phyloP scores from a whole-genome alignment of 2,329 filamentous ascomycete genomes.

The Aspergillus latus region DNA sequence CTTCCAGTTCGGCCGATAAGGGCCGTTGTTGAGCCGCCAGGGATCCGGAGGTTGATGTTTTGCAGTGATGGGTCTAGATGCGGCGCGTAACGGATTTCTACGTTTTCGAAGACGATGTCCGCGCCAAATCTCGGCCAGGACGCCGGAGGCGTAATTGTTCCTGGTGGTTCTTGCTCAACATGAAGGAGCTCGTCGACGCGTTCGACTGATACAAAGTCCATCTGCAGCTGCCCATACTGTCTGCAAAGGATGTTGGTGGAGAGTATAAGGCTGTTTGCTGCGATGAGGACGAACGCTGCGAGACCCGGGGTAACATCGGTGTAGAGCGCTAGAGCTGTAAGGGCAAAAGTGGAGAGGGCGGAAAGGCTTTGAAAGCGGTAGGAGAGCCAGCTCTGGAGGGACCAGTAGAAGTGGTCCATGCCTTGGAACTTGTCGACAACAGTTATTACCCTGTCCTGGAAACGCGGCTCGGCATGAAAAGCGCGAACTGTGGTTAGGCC shows the following conservation, averaged over 20 bases:
- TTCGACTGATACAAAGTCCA: conserved; percentile 90
- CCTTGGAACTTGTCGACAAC: conserved; percentile 88
- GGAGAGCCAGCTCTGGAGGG: conserved; percentile 78
- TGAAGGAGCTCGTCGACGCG: conserved; percentile 78
- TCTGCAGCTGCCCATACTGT: conserved; percentile 79
- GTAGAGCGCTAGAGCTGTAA: conserved; percentile 73
- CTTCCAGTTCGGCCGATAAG: conserved; percentile 77
- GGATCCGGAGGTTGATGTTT: conserved; percentile 70
- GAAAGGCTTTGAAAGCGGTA: conserved; percentile 75
- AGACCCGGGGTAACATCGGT: conserved; percentile 72
- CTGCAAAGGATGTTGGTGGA: conserved; percentile 74
- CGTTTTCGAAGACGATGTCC: conserved; percentile 72
- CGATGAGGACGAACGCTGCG: conserved; percentile 78
- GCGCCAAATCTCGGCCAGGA: conserved; percentile 73
- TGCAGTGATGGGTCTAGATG: conserved; percentile 71
- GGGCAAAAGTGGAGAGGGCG: conserved; percentile 68
- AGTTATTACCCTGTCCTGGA: conserved; percentile 74
- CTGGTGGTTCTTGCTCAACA: conserved; percentile 71
- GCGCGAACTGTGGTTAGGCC: conserved; percentile 84
- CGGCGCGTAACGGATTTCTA: conserved; percentile 76
- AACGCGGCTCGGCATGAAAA: conserved; percentile 73
- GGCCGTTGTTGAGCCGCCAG: conserved; percentile 74
- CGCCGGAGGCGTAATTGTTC: conserved; percentile 67
- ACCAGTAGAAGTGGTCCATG: conserved; percentile 96
- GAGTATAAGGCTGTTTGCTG: conserved; percentile 63